Evolutionary conservation across 2,329 filamentous ascomycete species (phyloP).

Genomic region (Alternaria angustiovoidea): DNA sequence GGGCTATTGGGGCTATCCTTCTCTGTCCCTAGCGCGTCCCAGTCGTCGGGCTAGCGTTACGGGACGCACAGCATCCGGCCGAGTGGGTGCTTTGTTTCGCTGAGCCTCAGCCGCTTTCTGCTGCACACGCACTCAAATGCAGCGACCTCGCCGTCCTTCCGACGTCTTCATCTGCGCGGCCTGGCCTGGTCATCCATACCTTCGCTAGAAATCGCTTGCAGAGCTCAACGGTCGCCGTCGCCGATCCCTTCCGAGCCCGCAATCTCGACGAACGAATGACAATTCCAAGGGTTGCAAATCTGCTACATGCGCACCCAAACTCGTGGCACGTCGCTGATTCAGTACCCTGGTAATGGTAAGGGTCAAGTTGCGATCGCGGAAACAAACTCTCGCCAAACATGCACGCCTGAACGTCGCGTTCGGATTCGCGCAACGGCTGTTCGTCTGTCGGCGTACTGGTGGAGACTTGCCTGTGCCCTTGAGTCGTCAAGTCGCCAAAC

Average conservation of each 20-base stretch:
- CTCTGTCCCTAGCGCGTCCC: constrained; percentile 8
- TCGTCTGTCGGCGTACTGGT: constrained; percentile 8
- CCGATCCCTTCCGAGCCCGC: constrained; percentile 27
- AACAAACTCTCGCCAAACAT: constrained; percentile 13
- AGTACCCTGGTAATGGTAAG: constrained; percentile 12
- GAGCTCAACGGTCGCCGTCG: constrained; percentile 34
- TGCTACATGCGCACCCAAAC: constrained; percentile 5
- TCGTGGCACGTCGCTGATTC: constrained; percentile 19
- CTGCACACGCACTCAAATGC: constrained; percentile 27
- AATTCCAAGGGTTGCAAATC: constrained; percentile 1
- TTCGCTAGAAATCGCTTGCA: constrained; percentile 26
- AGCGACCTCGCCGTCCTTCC: constrained; percentile 37
- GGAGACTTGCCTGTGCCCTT: constrained; percentile 4
- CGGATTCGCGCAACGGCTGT: constrained; percentile 21
- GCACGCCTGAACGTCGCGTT: constrained; percentile 19
- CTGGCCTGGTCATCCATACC: constrained; percentile 11
- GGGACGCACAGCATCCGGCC: constrained; percentile 30
- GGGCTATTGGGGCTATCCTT: constrained; percentile 10
- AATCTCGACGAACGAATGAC: neutral
- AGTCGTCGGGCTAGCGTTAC: constrained; percentile 23
- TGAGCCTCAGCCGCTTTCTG: constrained; percentile 22
- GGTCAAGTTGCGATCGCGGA: constrained; percentile 20
- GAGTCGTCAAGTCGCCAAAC: constrained; percentile 17
- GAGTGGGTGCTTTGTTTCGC: constrained; percentile 22
- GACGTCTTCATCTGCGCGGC: constrained; percentile 17